Evolutionary conservation across 108 stramenopile genomes (phyloP).

Genomic region (Nitzschia putrida): DNA sequence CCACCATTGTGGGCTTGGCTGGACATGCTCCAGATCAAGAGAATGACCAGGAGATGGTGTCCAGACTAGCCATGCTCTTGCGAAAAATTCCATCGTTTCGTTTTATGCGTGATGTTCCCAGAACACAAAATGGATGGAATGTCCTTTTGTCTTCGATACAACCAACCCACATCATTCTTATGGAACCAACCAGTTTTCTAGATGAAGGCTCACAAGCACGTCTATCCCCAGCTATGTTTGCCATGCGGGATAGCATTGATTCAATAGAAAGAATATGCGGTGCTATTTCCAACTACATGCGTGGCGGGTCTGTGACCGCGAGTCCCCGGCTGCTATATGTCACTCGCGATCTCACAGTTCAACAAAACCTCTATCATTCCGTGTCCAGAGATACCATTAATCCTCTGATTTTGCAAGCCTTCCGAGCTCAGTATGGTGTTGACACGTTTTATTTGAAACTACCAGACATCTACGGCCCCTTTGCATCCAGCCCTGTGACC

Average conservation of each 20-base stretch:
- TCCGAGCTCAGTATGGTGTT: conserved; percentile 9
- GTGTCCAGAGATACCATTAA: not conserved
- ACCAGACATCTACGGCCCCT: conserved; percentile 32
- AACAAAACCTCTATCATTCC: conserved; percentile 27
- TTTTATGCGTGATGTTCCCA: conserved; percentile 27
- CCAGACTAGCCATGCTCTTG: conserved; percentile 49
- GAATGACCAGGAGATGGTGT: conserved; percentile 48
- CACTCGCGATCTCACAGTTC: conserved; percentile 6
- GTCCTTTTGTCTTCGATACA: conserved; percentile 38
- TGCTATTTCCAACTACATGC: conserved; percentile 17
- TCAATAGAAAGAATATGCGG: conserved; percentile 51
- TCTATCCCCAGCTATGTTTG: conserved; percentile 31
- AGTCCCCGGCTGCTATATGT: conserved; percentile 9
- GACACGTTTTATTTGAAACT: conserved; percentile 16
- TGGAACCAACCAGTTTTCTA: conserved; percentile 14
- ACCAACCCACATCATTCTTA: conserved; percentile 60
- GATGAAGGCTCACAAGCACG: not conserved
- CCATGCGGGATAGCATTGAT: conserved; percentile 27
- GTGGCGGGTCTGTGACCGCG: not conserved
- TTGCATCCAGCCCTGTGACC: conserved; percentile 1
- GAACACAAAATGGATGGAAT: conserved; percentile 32
- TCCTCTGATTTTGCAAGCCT: conserved; percentile 16
- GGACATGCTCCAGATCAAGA: conserved; percentile 2
- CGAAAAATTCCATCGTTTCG: conserved; percentile 40
- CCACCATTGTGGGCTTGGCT: conserved; percentile 43